Base-by-base conservation (phyloP, 306 rosid species). In the Cucurbita argyrosperma region DNA sequence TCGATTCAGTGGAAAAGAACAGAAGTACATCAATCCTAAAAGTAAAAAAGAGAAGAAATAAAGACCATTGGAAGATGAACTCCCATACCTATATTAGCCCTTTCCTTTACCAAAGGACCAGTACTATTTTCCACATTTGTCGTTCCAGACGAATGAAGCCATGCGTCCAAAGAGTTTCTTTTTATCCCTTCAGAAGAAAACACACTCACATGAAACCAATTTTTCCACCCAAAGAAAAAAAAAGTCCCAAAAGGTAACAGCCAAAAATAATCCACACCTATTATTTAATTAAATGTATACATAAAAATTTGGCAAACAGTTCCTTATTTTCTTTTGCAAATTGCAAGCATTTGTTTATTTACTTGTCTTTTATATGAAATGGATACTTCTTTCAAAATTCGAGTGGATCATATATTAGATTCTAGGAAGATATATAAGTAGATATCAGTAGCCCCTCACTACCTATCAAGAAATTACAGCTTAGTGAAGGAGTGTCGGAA, bases 141-240 rank as follows among this genome's bases (percentile, higher is more conserved):
- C 63, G 83, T 83, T 79, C 81, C 81, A 71, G 88, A 71, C 78
- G 94, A 84, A 63, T 76, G 70, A 52, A 90, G 87, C 98, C 97
- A 94, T 23, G 88, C 85, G 69, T 85, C 87, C 82, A 94, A 83
- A 70, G 84, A 68, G 70, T 79, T 80, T 72, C 73, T 90, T 65
- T 76, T 90, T 62, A 82, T 39, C 77, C 86, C 90, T 86, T 82
- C 66, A 74, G 72, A 64, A 47, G 18, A 42, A 72, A 64, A 64
- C 70, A 64, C 71, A 40, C 18, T 53, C 56, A 77, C 71, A 72
- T 54, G 47, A 79, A 76, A 13, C 76, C 83, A 65, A 39, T 74
- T 75, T 58, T 51, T 19, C 58, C 19, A 46, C 21, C 35, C 19
- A 52, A 52, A 67, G 2, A 30, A 30, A 30, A 30, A 30, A 30